These are phyloP conservation scores for Phenoliferia sp. DNA, from an alignment of 1,284 basidiomycete species.

Conservation along the genomic window DNA sequence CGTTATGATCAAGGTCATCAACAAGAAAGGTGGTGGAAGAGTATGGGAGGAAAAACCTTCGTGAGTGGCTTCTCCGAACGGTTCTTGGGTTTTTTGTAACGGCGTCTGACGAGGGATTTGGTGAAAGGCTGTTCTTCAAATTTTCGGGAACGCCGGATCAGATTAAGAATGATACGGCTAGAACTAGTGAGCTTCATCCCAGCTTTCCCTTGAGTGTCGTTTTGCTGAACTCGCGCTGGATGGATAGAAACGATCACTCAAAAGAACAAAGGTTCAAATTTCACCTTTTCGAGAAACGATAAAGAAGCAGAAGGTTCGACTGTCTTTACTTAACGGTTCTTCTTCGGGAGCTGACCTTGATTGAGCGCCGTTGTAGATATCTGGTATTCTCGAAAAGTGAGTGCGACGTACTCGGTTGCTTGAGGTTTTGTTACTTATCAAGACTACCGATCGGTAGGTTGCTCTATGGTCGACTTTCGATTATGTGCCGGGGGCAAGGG, in stretches of 20 bases:
- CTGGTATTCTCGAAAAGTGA: conserved; percentile 73
- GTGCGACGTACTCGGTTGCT: neutral
- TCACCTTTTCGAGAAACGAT: conserved; percentile 62
- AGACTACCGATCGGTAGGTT: neutral
- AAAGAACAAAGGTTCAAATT: conserved; percentile 63
- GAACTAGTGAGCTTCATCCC: conserved; percentile 22
- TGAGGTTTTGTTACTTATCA: neutral
- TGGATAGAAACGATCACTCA: conserved; percentile 55
- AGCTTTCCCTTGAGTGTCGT: neutral
- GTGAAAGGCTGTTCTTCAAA: conserved; percentile 68
- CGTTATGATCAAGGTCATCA: conserved; percentile 51
- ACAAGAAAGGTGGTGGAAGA: conserved; percentile 47
- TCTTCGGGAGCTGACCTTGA: neutral
- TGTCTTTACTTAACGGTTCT: neutral
- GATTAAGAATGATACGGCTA: conserved; percentile 58
- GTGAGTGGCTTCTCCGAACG: neutral
- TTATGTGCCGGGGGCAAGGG: conserved; percentile 25
- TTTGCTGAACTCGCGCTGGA: neutral
- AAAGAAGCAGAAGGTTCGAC: conserved; percentile 54
- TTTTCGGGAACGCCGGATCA: conserved; percentile 55
- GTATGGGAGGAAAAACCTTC: conserved; percentile 63
- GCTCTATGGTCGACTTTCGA: conserved; percentile 32
- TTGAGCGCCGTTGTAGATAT: conserved; percentile 47
- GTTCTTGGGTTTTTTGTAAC: neutral
- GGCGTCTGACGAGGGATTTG: neutral